phyloP scores from a whole-genome alignment of 1,284 basidiomycete species.

The Rhodotorula sp. region DNA sequence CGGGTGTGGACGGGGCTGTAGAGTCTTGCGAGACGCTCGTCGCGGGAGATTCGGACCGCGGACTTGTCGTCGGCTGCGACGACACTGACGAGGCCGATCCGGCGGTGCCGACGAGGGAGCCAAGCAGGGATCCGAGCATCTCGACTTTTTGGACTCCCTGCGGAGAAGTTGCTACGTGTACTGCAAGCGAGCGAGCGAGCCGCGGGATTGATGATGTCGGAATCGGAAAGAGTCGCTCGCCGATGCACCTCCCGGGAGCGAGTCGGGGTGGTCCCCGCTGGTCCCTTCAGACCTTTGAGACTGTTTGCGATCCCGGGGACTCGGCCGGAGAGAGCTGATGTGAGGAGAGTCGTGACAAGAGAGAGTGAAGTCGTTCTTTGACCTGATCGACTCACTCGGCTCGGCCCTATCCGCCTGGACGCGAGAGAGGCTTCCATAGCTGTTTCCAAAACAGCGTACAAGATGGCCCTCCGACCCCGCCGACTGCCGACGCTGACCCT shows the following conservation, averaged over 20 bases:
- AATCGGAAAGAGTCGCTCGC: no score
- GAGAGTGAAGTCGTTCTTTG: no score
- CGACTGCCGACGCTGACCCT: slow-evolving; percentile 39
- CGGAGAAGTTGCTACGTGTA: background rate
- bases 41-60: background rate
- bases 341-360: no score
- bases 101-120: slow-evolving; percentile 1
- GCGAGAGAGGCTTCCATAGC: background rate
- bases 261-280: no score
- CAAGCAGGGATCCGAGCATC: slow-evolving; percentile 1
- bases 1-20: background rate
- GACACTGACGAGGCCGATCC: background rate
- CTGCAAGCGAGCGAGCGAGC: background rate
- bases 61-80: background rate
- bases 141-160: background rate
- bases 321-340: no score
- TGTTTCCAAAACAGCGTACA: background rate
- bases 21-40: background rate
- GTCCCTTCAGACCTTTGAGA: no score
- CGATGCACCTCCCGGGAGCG: no score
- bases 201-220: no score
- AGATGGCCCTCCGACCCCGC: background rate
- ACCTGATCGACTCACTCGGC: no score
- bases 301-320: no score
- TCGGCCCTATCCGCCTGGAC: no score